Evolutionary conservation across 225 moss, liverwort and hornwort species (phyloP), one percentile per base, ranked within the genome.

Genomic region (Rhytidiadelphus loreus): DNA sequence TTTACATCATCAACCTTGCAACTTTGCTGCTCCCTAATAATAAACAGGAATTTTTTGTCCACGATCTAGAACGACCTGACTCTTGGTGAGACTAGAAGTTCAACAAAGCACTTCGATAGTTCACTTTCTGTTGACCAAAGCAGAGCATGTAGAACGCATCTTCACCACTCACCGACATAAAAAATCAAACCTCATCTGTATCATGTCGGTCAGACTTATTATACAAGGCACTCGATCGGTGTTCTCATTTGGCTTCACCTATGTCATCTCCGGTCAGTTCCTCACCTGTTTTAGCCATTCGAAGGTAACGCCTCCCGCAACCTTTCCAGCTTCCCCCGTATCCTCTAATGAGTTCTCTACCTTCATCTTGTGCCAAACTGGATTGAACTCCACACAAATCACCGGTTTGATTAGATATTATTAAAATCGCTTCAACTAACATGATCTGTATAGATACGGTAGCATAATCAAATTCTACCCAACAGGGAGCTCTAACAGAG

Each of bases 231-330:
- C 21, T 57, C 44, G 63, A 84, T 73, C 63, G 39, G 24, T 44
- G 55, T 84, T 57, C 26, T 78, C 57, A 57, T 78, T 62, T 63
- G 64, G 81, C 44, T 63, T 50, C 62, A 80, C 53, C 78, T 82
- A 63, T 65, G 64, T 81, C 66, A 76, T 37, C 63, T 76, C 78
- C 55, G 28, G 82, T 64, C 73, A 80, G 56, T 85, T 76, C 59
- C 72, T 86, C 59, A 92, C 92, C 92, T 92, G 91, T 89, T 87
- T 88, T n/a, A 92, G 83, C 92, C 92, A 92, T 85, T 92, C 91
- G 74, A 88, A 92, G 68, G 92, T 91, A 78, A 92, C 91, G 44
- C 89, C 91, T 77, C 92, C 92, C 79, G 83, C 89, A 65, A 79
- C 77, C 77, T 84, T 87, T 50, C 78, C 89, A 87, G n/a, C 85